phyloP scores from a whole-genome alignment of 495 filamentous ascomycete genomes.

The Neurospora sp. region DNA sequence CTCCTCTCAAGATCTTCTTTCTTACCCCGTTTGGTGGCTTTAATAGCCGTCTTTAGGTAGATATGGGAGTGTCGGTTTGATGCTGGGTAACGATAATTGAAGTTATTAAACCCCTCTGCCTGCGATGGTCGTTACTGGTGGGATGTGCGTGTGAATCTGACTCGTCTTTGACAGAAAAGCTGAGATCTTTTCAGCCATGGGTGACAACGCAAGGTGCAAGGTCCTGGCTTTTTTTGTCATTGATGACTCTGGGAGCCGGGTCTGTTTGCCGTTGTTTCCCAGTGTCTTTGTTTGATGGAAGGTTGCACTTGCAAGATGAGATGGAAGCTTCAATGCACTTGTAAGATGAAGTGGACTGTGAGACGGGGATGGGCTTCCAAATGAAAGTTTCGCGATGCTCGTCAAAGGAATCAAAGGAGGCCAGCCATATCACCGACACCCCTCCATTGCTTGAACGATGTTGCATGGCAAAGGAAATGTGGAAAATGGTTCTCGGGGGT shows the following conservation, averaged over 20 bases:
- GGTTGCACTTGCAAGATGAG: not conserved
- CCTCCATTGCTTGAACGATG: not conserved
- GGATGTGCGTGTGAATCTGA: not conserved
- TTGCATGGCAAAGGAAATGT: not conserved
- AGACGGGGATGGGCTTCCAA: not conserved
- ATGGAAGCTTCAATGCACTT: too few species aligned
- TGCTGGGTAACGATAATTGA: not conserved
- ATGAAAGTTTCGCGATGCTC: not conserved
- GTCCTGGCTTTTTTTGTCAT: too few species aligned
- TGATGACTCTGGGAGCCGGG: not conserved
- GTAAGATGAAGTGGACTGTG: too few species aligned
- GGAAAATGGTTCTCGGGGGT: not conserved
- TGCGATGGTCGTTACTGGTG: not conserved
- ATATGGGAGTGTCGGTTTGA: not conserved
- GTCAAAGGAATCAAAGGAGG: not conserved
- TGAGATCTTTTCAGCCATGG: too few species aligned
- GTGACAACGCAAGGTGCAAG: too few species aligned
- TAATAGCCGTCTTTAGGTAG: not conserved
- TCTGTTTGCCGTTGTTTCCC: not conserved
- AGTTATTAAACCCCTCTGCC: not conserved
- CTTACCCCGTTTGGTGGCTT: slow-evolving; percentile 9
- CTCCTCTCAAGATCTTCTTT: slow-evolving; percentile 7
- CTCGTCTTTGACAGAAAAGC: too few species aligned
- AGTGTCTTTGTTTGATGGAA: not conserved
- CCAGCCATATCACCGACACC: not conserved